Evolutionary conservation across 78 protist genomes (phyloP).

Genomic region (Dictyostelium intermedium): DNA sequence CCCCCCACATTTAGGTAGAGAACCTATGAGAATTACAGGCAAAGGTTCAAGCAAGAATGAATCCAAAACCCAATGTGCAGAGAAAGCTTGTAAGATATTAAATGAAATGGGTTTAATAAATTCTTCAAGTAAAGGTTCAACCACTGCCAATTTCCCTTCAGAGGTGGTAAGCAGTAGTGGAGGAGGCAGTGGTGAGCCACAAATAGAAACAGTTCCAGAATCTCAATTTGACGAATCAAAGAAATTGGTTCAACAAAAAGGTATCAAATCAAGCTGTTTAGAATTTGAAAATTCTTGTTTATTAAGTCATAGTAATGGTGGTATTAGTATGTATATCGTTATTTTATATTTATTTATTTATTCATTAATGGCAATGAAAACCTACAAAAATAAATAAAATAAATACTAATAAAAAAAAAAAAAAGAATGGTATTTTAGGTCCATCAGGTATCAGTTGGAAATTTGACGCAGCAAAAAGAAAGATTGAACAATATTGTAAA

Average conservation of each 20-base stretch:
- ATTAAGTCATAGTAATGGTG: slow-evolving; percentile 9
- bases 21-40: neutral
- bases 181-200: neutral
- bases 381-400: too few species aligned
- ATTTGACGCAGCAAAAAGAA: slow-evolving; percentile 22
- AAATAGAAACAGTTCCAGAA: neutral
- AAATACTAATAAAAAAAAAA: neutral
- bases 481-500: neutral
- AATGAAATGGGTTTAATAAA: neutral
- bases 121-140: neutral
- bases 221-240: neutral
- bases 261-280: neutral
- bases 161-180: neutral
- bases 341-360: neutral
- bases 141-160: neutral
- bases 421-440: slow-evolving; percentile 11
- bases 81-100: neutral
- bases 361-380: neutral
- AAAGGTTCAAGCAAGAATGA: slow-evolving; percentile 1
- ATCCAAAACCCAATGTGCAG: slow-evolving; percentile 1
- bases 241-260: neutral
- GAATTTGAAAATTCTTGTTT: slow-evolving; percentile 9
- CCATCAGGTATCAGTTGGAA: slow-evolving; percentile 40
- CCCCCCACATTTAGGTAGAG: neutral
- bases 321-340: neutral